Evolutionary conservation across 306 rosid genomes (phyloP).

Genomic region (Cicer arietinum): DNA sequence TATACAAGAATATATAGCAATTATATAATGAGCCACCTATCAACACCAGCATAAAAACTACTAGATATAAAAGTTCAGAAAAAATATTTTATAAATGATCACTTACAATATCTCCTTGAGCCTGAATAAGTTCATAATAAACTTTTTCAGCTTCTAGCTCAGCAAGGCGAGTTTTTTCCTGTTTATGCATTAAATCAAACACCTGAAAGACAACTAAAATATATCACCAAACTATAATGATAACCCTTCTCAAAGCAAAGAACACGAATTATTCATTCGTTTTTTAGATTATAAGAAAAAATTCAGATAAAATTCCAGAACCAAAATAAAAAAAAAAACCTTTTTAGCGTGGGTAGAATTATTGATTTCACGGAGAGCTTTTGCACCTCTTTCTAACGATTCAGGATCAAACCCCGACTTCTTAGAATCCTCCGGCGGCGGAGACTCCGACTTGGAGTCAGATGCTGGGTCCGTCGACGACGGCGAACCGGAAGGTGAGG

Average conservation of each 20-base stretch:
- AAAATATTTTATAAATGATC: constrained; percentile 22
- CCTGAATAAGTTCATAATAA: constrained; percentile 72
- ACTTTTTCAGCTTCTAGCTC: constrained; percentile 84
- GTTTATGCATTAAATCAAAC: constrained; percentile 77
- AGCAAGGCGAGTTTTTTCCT: constrained; percentile 80
- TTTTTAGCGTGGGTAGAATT: constrained; percentile 64
- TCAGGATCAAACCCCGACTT: constrained; percentile 86
- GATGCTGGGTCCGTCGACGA: constrained; percentile 51
- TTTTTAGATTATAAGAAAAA: not conserved
- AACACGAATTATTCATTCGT: not conserved
- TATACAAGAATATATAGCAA: not conserved
- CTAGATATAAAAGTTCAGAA: not conserved
- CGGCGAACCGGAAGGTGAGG: constrained; percentile 57
- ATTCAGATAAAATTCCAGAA: not conserved
- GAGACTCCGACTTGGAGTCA: constrained; percentile 55
- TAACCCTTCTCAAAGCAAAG: not conserved
- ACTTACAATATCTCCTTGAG: constrained; percentile 79
- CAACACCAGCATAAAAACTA: not conserved
- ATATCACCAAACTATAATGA: constrained; percentile 19
- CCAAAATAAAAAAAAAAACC: constrained; percentile 39
- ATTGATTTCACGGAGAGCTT: constrained; percentile 87
- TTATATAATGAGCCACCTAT: not conserved
- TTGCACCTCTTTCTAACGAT: constrained; percentile 86
- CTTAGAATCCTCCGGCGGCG: constrained; percentile 68
- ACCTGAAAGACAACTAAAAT: constrained; percentile 60